These are phyloP conservation scores for Cutaneotrichosporon cavernicola DNA, from an alignment of 1,284 basidiomycete species.

Conservation along the genomic window DNA sequence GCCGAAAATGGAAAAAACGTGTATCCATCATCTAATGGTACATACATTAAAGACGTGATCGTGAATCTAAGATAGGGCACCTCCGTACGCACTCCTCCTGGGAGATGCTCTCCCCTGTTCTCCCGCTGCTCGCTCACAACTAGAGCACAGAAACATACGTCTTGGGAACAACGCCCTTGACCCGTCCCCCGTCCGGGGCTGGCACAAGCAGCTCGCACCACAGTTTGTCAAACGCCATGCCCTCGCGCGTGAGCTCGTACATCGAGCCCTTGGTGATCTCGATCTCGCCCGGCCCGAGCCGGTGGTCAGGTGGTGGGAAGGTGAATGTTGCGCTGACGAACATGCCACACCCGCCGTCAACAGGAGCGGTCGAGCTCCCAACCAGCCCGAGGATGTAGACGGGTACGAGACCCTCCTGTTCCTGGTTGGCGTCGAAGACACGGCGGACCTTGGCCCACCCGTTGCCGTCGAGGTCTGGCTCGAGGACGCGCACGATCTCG, in stretches of 20 bases:
- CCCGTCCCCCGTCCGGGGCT: slow-evolving; percentile 8
- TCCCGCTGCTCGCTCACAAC: neutral
- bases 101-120: no score
- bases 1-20: neutral
- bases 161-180: slow-evolving; percentile 27
- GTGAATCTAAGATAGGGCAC: neutral
- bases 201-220: slow-evolving; percentile 30
- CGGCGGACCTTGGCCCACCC: slow-evolving; percentile 26
- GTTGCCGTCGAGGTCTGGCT: slow-evolving; percentile 26
- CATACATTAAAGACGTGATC: neutral
- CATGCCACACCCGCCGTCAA: slow-evolving; percentile 22
- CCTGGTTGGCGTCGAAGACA: slow-evolving; percentile 14
- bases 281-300: slow-evolving; percentile 19
- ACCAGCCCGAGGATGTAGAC: slow-evolving; percentile 16
- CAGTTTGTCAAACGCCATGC: slow-evolving; percentile 25
- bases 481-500: slow-evolving; percentile 26
- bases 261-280: slow-evolving; percentile 17
- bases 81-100: neutral
- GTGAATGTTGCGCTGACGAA: slow-evolving; percentile 25
- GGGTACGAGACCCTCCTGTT: slow-evolving; percentile 24
- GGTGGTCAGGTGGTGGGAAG: slow-evolving; percentile 22
- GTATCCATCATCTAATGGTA: neutral
- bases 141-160: slow-evolving; percentile 16
- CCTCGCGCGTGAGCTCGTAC: slow-evolving; percentile 29
- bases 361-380: slow-evolving; percentile 14